Conservation (phyloP, 208 protist genomes). For the Crithidia mellificae region DNA sequence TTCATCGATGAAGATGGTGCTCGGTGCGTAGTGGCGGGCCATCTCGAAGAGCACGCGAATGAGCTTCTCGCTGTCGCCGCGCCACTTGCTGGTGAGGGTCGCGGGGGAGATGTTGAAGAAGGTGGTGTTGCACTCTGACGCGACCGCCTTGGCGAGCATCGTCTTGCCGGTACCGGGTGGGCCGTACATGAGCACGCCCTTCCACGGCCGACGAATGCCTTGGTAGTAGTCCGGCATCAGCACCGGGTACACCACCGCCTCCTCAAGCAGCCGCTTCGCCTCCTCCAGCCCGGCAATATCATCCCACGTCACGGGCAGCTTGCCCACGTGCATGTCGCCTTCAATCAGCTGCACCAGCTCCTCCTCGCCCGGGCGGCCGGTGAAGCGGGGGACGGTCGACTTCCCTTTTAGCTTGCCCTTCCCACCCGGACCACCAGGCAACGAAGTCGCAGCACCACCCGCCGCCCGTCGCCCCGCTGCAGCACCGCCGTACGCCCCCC, state of each 20-base stretch:
- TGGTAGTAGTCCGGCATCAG: slow-evolving; percentile 93
- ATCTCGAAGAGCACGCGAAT: slow-evolving; percentile 94
- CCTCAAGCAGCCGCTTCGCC: slow-evolving; percentile 90
- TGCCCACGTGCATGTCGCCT: slow-evolving; percentile 79
- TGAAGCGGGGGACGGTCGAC: slow-evolving; percentile 47
- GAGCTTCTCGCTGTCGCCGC: slow-evolving; percentile 94
- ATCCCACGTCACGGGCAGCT: slow-evolving; percentile 75
- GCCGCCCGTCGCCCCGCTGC: background rate
- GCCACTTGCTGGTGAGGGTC: slow-evolving; percentile 93
- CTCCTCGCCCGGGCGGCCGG: slow-evolving; percentile 70
- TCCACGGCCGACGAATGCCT: slow-evolving; percentile 90
- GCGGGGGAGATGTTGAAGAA: slow-evolving; percentile 96
- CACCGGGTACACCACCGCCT: slow-evolving; percentile 93
- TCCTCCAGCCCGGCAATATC: slow-evolving; percentile 91
- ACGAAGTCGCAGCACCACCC: background rate
- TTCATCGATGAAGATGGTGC: slow-evolving; percentile 96
- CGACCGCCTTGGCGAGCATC: slow-evolving; percentile 93
- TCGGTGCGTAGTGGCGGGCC: slow-evolving; percentile 88
- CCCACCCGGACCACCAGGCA: background rate
- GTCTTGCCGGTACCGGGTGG: slow-evolving; percentile 95
- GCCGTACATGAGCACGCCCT: slow-evolving; percentile 92
- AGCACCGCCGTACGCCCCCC: background rate
- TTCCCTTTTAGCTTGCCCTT: slow-evolving; percentile 21
- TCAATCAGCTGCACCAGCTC: slow-evolving; percentile 84
- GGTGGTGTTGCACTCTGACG: slow-evolving; percentile 87